These are phyloP conservation scores for Wickerhamomyces bovis DNA, from an alignment of 805 yeast genomes.

Conservation along the genomic window DNA sequence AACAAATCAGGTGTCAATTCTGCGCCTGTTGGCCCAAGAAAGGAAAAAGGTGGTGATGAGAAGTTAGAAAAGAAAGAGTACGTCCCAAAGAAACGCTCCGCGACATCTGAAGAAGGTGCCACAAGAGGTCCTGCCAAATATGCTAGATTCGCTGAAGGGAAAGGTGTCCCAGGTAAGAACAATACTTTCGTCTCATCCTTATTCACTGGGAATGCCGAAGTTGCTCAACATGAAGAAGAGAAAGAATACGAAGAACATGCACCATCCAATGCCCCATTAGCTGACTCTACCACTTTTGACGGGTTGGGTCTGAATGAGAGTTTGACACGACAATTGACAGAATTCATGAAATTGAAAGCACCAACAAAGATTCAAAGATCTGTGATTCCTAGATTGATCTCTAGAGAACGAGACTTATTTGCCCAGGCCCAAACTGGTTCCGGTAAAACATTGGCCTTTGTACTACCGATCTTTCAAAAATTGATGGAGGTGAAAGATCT, in stretches of 20 bases:
- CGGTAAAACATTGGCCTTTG: slow-evolving; percentile 89
- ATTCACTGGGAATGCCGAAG: slow-evolving; percentile 66
- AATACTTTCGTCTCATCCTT: slow-evolving; percentile 79
- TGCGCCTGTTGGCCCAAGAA: slow-evolving; percentile 5
- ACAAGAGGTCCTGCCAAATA: slow-evolving; percentile 28
- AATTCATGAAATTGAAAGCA: slow-evolving; percentile 45
- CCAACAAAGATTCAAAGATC: slow-evolving; percentile 89
- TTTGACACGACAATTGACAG: slow-evolving; percentile 48
- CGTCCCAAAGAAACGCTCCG: slow-evolving; percentile 12
- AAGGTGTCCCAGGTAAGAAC: slow-evolving; percentile 47
- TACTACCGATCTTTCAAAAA: slow-evolving; percentile 74
- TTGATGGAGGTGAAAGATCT: slow-evolving; percentile 50
- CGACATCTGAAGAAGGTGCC: slow-evolving; percentile 4
- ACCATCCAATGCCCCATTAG: slow-evolving; percentile 83
- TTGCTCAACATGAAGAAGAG: slow-evolving; percentile 32
- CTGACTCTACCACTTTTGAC: slow-evolving; percentile 60
- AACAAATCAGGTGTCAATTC: slow-evolving; percentile 7
- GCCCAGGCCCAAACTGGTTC: slow-evolving; percentile 98
- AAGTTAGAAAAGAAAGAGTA: slow-evolving; percentile 3
- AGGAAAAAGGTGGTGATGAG: background rate
- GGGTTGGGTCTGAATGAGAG: slow-evolving; percentile 62
- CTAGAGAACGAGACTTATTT: slow-evolving; percentile 55
- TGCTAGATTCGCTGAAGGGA: slow-evolving; percentile 38
- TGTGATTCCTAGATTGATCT: slow-evolving; percentile 59
- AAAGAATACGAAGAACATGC: slow-evolving; percentile 27